Evolutionary conservation across 306 rosid genomes (phyloP), one percentile per base, ranked within the genome.

Genomic region (Gastrolobium bilobum): DNA sequence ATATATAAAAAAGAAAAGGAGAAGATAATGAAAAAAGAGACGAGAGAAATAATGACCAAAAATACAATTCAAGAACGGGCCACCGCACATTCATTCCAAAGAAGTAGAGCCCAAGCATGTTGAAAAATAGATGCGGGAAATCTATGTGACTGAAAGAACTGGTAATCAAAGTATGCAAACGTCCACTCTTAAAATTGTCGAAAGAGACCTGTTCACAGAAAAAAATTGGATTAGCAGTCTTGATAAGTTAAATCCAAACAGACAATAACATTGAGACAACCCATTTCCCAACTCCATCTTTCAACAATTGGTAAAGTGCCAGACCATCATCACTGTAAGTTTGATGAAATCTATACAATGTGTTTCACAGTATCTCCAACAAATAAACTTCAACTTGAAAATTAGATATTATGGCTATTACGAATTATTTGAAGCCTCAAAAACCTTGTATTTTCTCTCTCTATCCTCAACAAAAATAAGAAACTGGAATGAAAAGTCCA

Each of bases 41-140:
- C n/a, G 10, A 58, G 4, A 43, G 33, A 69, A 77, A 73, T 58
- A 59, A 64, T 61, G 63, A 75, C 57, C 43, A 51, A 46, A 62
- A 59, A 76, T 52, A 70, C 51, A 54, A 67, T 63, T 73, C 66
- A 6, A 79, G 84, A 82, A 61, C 61, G 76, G 67, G 68, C 72
- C 60, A 81, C 48, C 94, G 69, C 84, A 95, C 99, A 51, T 70
- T 89, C 63, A 1, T 70, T 83, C 99, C 98, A 30, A 93, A 95
- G 93, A 88, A 95, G 88, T 90, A 91, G 75, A 95, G 92, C 77
- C 93, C 97, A 44, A 91, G 62, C 97, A 95, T 91, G 94, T 95
- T 92, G 79, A 80, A 82, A 53, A 90, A 10, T 7, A 95, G 68
- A 86, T 95, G 99, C 68, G 68, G 68, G 31, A 43, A 1, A 46